Percentiles rank a stretch among this genome's conserved stretches.
These are phyloP conservation scores for Laguncularia racemosa DNA, from an alignment of 345 rosid genomes.

Conservation along the genomic window DNA sequence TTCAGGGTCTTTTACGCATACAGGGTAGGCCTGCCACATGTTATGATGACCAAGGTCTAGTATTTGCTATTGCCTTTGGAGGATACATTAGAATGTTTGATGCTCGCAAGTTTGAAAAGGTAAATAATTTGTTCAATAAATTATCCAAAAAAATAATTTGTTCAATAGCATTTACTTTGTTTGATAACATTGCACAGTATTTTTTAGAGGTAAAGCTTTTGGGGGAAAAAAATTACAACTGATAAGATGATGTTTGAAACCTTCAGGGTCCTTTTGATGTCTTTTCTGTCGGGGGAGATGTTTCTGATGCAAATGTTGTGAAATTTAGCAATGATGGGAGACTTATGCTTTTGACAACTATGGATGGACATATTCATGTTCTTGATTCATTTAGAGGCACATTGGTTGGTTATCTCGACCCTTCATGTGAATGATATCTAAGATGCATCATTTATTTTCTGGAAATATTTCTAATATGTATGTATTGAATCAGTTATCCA, in stretches of 20 bases:
- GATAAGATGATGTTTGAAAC: slow-evolving; percentile 4
- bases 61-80: slow-evolving; percentile 91
- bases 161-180: not conserved
- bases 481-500: slow-evolving; percentile 46
- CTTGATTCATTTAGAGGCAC: slow-evolving; percentile 83
- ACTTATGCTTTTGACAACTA: slow-evolving; percentile 88
- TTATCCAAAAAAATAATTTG: slow-evolving; percentile 14
- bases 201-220: not conserved
- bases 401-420: slow-evolving; percentile 16
- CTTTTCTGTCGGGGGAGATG: slow-evolving; percentile 81
- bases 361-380: slow-evolving; percentile 83
- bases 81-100: slow-evolving; percentile 92
- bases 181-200: not conserved
- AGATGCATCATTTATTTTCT: not conserved
- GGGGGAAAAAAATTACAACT: slow-evolving; percentile 1
- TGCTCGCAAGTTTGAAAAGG: slow-evolving; percentile 92
- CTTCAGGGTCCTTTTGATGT: slow-evolving; percentile 82
- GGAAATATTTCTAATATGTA: slow-evolving; percentile 4
- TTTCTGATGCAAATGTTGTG: slow-evolving; percentile 77
- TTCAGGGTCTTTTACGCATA: slow-evolving; percentile 60
- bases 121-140: slow-evolving; percentile 16
- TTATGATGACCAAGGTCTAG: slow-evolving; percentile 93
- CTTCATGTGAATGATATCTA: not conserved
- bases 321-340: slow-evolving; percentile 88
- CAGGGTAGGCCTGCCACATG: slow-evolving; percentile 96